Percentiles rank a stretch among this genome's conserved stretches.
Conservation (phyloP, 2,329 filamentous ascomycete genomes). For the Verticillium tricorpus region DNA sequence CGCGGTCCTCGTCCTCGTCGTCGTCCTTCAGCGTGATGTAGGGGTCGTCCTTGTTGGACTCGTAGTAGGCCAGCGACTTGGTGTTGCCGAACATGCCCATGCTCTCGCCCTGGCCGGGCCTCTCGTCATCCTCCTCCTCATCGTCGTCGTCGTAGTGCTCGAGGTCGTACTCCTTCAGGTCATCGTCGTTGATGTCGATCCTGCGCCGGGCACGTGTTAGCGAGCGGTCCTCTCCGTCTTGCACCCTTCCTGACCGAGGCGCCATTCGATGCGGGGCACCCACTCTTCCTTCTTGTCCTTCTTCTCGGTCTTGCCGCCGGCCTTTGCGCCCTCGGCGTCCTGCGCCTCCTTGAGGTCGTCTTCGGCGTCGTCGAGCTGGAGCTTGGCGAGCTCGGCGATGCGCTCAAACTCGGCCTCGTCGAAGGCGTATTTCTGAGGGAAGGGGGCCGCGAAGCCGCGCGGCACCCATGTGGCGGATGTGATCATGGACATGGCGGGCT, state of each 20-base stretch:
- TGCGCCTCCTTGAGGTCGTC: conserved; percentile 75
- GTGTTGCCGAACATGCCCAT: conserved; percentile 95
- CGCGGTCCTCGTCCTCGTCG: conserved; percentile 75
- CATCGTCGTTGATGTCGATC: conserved; percentile 68
- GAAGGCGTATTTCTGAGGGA: conserved; percentile 70
- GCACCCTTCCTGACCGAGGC: too few species aligned
- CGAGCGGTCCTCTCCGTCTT: conserved; percentile 1
- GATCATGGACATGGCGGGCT: conserved; percentile 62
- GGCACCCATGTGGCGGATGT: conserved; percentile 73
- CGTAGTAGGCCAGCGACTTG: conserved; percentile 89
- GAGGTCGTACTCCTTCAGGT: conserved; percentile 92
- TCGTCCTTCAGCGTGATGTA: conserved; percentile 84
- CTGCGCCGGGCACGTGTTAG: conserved; percentile 24
- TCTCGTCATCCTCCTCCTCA: conserved; percentile 51
- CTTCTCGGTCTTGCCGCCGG: conserved; percentile 23
- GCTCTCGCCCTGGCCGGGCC: conserved; percentile 53
- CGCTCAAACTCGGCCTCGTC: conserved; percentile 72
- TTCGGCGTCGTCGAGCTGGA: conserved; percentile 87
- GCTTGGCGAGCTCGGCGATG: conserved; percentile 68
- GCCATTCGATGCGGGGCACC: conserved; percentile 2
- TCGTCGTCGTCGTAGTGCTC: conserved; percentile 92
- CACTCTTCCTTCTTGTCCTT: conserved; percentile 31
- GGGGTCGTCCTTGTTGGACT: conserved; percentile 89
- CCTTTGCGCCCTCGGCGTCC: conserved; percentile 23
- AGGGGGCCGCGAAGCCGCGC: conserved; percentile 70